These are phyloP conservation scores for Ceriops decandra DNA, from an alignment of 345 rosid species.

Conservation along the genomic window DNA sequence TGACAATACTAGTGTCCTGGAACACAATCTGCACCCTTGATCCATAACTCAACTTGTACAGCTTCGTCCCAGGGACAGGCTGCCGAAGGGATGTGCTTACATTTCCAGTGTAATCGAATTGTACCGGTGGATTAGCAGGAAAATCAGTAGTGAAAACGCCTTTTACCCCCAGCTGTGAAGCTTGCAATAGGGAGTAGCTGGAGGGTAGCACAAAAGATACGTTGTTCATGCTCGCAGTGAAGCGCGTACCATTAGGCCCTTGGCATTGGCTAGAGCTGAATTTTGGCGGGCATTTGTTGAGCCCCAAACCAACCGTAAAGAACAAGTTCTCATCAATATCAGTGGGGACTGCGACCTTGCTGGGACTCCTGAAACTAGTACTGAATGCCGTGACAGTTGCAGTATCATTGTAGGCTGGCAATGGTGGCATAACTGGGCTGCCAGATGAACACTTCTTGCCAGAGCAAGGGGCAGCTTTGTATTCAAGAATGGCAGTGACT, in stretches of 20 bases:
- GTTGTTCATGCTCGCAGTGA: slow-evolving; percentile 50
- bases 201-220: slow-evolving; percentile 36
- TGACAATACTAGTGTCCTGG: slow-evolving; percentile 40
- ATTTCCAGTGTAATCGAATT: slow-evolving; percentile 36
- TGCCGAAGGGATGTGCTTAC: slow-evolving; percentile 20
- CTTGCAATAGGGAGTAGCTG: slow-evolving; percentile 35
- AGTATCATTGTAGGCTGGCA: slow-evolving; percentile 28
- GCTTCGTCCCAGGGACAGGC: slow-evolving; percentile 23
- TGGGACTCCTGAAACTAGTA: slow-evolving; percentile 16
- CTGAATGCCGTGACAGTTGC: slow-evolving; percentile 25
- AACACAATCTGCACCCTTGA: slow-evolving; percentile 34
- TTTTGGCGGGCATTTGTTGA: slow-evolving; percentile 22
- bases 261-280: slow-evolving; percentile 24
- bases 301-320: slow-evolving; percentile 27
- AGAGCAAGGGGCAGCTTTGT: slow-evolving; percentile 25
- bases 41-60: slow-evolving; percentile 26
- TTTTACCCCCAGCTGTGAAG: slow-evolving; percentile 27
- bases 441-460: slow-evolving; percentile 9
- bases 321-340: slow-evolving; percentile 20
- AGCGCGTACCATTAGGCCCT: slow-evolving; percentile 32
- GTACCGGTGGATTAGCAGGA: slow-evolving; percentile 33
- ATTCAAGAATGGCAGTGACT: slow-evolving; percentile 28
- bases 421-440: slow-evolving; percentile 26
- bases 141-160: slow-evolving; percentile 37
- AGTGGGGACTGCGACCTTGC: slow-evolving; percentile 17